phyloP scores from a whole-genome alignment of 495 filamentous ascomycete genomes.

The Talaromyces ruber region DNA sequence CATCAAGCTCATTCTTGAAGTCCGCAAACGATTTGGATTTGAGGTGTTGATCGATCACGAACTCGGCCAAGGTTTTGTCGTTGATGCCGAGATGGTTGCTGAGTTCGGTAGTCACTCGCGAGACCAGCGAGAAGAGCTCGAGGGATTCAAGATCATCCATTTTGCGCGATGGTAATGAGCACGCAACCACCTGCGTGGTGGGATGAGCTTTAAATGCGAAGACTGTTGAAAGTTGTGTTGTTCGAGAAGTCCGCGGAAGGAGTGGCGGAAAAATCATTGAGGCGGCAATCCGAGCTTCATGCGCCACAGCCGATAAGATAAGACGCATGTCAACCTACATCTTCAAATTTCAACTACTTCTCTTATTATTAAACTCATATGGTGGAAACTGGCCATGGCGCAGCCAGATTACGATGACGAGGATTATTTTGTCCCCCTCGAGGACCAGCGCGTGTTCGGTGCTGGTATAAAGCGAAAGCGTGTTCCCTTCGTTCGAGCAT shows the following conservation, averaged over 20 bases:
- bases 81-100: constrained; percentile 88
- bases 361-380: not conserved
- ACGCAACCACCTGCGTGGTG: not conserved
- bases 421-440: constrained; percentile 58
- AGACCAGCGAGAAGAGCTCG: constrained; percentile 87
- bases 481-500: constrained; percentile 73
- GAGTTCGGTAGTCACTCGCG: constrained; percentile 87
- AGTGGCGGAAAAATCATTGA: constrained; percentile 34
- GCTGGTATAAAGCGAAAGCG: constrained; percentile 67
- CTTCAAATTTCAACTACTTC: not conserved
- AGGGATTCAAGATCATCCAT: constrained; percentile 91
- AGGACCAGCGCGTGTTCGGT: constrained; percentile 70
- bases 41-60: constrained; percentile 81
- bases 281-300: constrained; percentile 10
- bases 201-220: not conserved
- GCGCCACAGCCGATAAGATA: constrained; percentile 37
- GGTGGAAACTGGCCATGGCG: not conserved
- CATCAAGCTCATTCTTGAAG: constrained; percentile 63
- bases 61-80: constrained; percentile 93
- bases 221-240: not conserved
- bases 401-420: constrained; percentile 34
- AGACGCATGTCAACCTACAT: constrained; percentile 8
- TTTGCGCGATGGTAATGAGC: constrained; percentile 3
- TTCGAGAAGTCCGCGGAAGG: constrained; percentile 7
- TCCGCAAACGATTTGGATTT: constrained; percentile 59